Conservation (phyloP, 306 rosid genomes). For the Sindora glabra region DNA sequence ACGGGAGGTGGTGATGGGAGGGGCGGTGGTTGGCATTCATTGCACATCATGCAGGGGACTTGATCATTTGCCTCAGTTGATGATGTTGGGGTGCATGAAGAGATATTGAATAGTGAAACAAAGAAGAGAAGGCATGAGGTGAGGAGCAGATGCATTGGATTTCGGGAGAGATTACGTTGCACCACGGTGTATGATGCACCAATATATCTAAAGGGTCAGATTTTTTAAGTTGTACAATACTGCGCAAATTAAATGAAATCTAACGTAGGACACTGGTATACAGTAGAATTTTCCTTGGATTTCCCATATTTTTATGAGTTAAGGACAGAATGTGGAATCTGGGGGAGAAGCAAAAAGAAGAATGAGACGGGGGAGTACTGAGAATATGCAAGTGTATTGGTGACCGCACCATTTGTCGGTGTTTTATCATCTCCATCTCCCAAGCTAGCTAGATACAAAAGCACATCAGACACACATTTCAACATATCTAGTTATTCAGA, state of each 20-base stretch:
- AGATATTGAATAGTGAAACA: neutral
- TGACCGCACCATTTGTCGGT: constrained; percentile 67
- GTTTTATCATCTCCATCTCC: constrained; percentile 51
- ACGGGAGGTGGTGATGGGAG: constrained; percentile 18
- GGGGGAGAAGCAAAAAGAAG: no score
- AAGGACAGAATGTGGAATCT: no score
- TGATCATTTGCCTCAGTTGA: constrained; percentile 29
- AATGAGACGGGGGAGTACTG: no score
- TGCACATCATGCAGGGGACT: constrained; percentile 45
- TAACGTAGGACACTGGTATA: no score
- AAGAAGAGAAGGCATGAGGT: neutral
- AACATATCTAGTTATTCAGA: neutral
- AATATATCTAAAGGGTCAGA: no score
- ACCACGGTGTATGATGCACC: no score
- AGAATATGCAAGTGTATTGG: constrained; percentile 32
- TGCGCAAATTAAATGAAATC: no score
- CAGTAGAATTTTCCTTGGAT: no score
- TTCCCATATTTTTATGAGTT: no score
- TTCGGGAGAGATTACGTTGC: no score
- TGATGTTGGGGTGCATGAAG: neutral
- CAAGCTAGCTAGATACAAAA: constrained; percentile 14
- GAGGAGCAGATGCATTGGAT: neutral
- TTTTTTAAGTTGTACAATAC: no score
- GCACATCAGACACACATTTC: neutral
- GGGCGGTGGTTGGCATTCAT: constrained; percentile 26